Percentiles rank a stretch among this genome's conserved stretches.
Evolutionary conservation across 208 protist genomes (phyloP).

Genomic region (Leishmania tropica): DNA sequence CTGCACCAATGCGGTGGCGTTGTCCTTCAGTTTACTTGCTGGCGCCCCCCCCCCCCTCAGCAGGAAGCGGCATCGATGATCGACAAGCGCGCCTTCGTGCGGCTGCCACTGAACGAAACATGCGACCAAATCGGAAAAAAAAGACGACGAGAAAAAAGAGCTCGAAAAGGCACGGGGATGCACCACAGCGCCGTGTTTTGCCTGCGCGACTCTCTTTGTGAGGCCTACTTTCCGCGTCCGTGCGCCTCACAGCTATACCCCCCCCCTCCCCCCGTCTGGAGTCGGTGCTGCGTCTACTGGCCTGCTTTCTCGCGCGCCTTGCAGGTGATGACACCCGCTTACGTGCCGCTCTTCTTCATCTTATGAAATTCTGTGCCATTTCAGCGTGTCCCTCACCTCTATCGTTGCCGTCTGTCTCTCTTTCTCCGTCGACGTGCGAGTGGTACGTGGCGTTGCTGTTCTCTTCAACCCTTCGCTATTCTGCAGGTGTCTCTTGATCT

Average conservation of each 20-base stretch:
- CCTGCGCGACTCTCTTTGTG: background rate
- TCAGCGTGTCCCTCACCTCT: background rate
- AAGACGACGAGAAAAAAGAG: background rate
- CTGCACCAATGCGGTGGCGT: background rate
- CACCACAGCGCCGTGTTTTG: background rate
- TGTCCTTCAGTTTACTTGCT: background rate
- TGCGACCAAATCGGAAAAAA: background rate
- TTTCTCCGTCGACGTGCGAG: background rate
- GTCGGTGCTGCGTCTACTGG: background rate
- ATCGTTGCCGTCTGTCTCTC: background rate
- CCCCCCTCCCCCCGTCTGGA: background rate
- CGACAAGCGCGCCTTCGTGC: background rate
- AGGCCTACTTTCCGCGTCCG: background rate
- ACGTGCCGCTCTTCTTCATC: background rate
- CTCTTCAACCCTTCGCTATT: background rate
- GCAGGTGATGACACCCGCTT: background rate
- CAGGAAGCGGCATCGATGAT: background rate
- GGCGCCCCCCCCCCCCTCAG: too few species aligned
- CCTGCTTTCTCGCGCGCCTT: background rate
- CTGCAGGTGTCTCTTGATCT: background rate
- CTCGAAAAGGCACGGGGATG: background rate
- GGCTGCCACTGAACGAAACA: background rate
- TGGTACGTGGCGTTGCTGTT: background rate
- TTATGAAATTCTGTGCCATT: background rate
- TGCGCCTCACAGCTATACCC: background rate